Evolutionary conservation across 2,329 filamentous ascomycete species (phyloP).

Genomic region (Ploettnerulaceae sp.): DNA sequence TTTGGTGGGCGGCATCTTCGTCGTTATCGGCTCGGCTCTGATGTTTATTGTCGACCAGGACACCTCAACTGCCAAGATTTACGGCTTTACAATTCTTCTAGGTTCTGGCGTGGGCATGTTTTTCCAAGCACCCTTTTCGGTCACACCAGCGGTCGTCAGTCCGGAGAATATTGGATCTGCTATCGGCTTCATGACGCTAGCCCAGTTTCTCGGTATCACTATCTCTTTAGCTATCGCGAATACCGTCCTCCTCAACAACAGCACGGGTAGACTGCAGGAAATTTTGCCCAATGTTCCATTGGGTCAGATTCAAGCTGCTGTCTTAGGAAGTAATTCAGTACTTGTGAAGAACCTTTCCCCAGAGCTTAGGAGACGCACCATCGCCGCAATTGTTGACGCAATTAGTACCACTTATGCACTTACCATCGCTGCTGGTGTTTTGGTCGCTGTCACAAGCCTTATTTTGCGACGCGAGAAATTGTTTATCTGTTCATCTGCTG

Average conservation of each 20-base stretch:
- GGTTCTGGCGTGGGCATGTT: slow-evolving; percentile 39
- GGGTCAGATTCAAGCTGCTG: slow-evolving; percentile 30
- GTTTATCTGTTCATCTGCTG: too few species aligned
- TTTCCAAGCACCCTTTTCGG: slow-evolving; percentile 36
- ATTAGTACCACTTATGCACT: slow-evolving; percentile 35
- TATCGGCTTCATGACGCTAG: slow-evolving; percentile 38
- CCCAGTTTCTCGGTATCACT: slow-evolving; percentile 35
- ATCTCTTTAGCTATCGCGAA: slow-evolving; percentile 38
- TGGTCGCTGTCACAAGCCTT: slow-evolving; percentile 31
- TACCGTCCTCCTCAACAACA: slow-evolving; percentile 37
- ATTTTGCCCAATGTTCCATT: slow-evolving; percentile 29
- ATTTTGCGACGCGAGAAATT: slow-evolving; percentile 36
- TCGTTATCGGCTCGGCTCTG: slow-evolving; percentile 33
- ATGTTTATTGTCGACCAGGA: slow-evolving; percentile 31
- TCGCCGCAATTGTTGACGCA: slow-evolving; percentile 34
- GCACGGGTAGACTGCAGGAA: slow-evolving; percentile 27
- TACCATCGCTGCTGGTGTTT: slow-evolving; percentile 33
- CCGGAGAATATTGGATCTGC: slow-evolving; percentile 32
- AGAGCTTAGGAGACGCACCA: slow-evolving; percentile 17
- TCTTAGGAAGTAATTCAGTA: slow-evolving; percentile 25
- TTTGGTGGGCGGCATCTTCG: slow-evolving; percentile 34
- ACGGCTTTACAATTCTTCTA: slow-evolving; percentile 37
- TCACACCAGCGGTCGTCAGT: slow-evolving; percentile 36
- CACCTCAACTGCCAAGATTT: slow-evolving; percentile 28
- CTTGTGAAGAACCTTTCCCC: slow-evolving; percentile 23